A percentile compares a stretch with the other conserved stretches of the same genome.
Evolutionary conservation across 1,284 basidiomycete genomes (phyloP).

Genomic region (Tilletia caries): DNA sequence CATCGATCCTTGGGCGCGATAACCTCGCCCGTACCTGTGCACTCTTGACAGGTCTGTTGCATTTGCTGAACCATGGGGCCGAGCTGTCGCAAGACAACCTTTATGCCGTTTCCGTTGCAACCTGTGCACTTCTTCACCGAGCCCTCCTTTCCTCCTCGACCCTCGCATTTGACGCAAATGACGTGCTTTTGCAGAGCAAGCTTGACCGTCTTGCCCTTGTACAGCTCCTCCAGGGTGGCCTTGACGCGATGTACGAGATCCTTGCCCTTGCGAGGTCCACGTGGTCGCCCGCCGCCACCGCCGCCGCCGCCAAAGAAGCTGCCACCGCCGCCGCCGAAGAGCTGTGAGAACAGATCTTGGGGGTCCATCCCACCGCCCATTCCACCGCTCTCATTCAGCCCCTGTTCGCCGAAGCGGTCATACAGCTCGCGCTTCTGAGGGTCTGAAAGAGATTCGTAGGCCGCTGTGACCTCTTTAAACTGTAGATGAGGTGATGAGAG

Average conservation of each 20-base stretch:
- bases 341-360: constrained; percentile 93
- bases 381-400: constrained; percentile 66
- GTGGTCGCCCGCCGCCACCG: constrained; percentile 62
- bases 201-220: constrained; percentile 97
- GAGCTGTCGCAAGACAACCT: constrained; percentile 81
- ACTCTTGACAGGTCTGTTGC: constrained; percentile 90
- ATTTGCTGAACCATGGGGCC: constrained; percentile 99
- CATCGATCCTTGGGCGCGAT: constrained; percentile 94
- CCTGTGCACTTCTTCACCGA: constrained; percentile 75
- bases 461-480: constrained; percentile 97
- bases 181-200: constrained; percentile 93
- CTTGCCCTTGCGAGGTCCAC: constrained; percentile 92
- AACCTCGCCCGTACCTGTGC: constrained; percentile 83
- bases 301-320: constrained; percentile 64
- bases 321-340: constrained; percentile 74
- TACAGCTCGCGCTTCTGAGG: constrained; percentile 69
- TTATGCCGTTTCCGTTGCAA: constrained; percentile 88
- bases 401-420: constrained; percentile 90
- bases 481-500: constrained; percentile 42
- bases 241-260: constrained; percentile 96
- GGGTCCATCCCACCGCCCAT: constrained; percentile 89
- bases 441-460: constrained; percentile 93
- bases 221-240: constrained; percentile 94
- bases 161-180: constrained; percentile 88
- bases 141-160: constrained; percentile 95